Evolutionary conservation across 2,329 filamentous ascomycete genomes (phyloP), one percentile per base, ranked within the genome.

Genomic region (Aplosporella prunicola): DNA sequence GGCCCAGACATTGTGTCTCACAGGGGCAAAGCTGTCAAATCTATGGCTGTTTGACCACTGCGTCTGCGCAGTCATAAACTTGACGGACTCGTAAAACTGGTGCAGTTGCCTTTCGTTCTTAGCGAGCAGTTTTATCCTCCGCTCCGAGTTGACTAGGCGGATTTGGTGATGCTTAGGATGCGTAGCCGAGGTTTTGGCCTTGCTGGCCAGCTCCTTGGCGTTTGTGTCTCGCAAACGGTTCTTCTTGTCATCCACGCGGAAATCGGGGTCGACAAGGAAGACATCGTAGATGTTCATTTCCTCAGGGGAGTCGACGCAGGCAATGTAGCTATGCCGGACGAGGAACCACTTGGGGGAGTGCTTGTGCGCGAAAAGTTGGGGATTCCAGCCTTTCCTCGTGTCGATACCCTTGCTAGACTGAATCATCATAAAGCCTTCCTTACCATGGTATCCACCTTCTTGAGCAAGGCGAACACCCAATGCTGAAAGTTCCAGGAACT

Each of bases 221-320:
- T n/a, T n/a, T n/a, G n/a, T n/a, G n/a, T n/a, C n/a, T n/a, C n/a
- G n/a, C n/a, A n/a, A n/a, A n/a, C n/a, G n/a, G 31, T 74, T 71
- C 59, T 60, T 69, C 27, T 57, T 76, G 60, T 87, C 77, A 45
- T 87, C 78, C 33, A 95, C 78, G 35, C 74, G 71, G 61, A 98
- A 98, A 50, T 83, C 80, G 1, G 82, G 73, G 55, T 98, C 91
- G 17, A 96, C 84, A n/a, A 98, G 71, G 58, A 95, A 96, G 15
- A 98, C 91, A 61, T 98, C 93, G 57, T 94, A 95, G 22, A 96
- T 93, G 52, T 94, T 89, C 82, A 96, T 93, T 50, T 93, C 93
- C 57, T 96, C 89, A 0, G 91, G 91, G 0, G 91, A 95, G 56
- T 96, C 89, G n/a, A 96, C 88, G 49, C 89, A 95, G 29, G 94